Percentiles rank a stretch among this genome's conserved stretches.
Evolutionary conservation across 2,329 filamentous ascomycete species (phyloP).

Genomic region (Rhinocladiella mackenziei): DNA sequence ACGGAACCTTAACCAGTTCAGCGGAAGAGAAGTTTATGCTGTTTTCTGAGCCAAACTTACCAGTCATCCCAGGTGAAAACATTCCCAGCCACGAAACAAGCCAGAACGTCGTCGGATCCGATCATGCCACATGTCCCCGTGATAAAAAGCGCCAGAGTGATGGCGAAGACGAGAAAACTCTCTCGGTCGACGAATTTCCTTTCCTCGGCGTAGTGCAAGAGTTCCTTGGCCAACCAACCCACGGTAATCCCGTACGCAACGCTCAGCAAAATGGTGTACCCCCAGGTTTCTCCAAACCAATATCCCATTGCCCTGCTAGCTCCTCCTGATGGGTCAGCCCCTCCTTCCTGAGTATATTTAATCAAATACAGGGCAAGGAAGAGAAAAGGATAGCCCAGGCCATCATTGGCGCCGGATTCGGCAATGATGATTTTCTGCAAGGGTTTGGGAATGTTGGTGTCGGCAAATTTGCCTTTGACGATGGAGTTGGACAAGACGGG

Average conservation of each 20-base stretch:
- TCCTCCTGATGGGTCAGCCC: slow-evolving; percentile 57
- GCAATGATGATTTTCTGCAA: slow-evolving; percentile 76
- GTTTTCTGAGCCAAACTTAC: slow-evolving; percentile 36
- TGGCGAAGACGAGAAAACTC: slow-evolving; percentile 81
- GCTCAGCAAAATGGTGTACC: slow-evolving; percentile 75
- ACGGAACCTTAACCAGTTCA: slow-evolving; percentile 64
- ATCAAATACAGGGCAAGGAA: slow-evolving; percentile 81
- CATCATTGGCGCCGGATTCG: slow-evolving; percentile 86
- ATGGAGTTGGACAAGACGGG: slow-evolving; percentile 84
- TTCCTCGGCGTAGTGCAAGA: slow-evolving; percentile 80
- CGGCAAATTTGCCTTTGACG: slow-evolving; percentile 89
- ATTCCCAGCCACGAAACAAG: slow-evolving; percentile 89
- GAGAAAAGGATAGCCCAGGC: slow-evolving; percentile 81
- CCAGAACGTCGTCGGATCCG: slow-evolving; percentile 83
- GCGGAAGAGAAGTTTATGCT: not conserved
- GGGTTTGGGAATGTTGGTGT: slow-evolving; percentile 78
- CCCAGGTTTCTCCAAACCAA: slow-evolving; percentile 84
- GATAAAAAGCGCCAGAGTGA: slow-evolving; percentile 80
- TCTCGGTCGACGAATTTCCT: slow-evolving; percentile 78
- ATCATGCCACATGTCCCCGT: slow-evolving; percentile 82
- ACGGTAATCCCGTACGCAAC: slow-evolving; percentile 71
- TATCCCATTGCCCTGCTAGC: slow-evolving; percentile 64
- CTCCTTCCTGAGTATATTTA: slow-evolving; percentile 56
- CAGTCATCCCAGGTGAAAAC: slow-evolving; percentile 73
- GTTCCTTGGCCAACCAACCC: slow-evolving; percentile 75